These are phyloP conservation scores for Colletotrichum cordylinicola DNA, from an alignment of 2,329 filamentous ascomycete genomes.

Conservation along the genomic window DNA sequence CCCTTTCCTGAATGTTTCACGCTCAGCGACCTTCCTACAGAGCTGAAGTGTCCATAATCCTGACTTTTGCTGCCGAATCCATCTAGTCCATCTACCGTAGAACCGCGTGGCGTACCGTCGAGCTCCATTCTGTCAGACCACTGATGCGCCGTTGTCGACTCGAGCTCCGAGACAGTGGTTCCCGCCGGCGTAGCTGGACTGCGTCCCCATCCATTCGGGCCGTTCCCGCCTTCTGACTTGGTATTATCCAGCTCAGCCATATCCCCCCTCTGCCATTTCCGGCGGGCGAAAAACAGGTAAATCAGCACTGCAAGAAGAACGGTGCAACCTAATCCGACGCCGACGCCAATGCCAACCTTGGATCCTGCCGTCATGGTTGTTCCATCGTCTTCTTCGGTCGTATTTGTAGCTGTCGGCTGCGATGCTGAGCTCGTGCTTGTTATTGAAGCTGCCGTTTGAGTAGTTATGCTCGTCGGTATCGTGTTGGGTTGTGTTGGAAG, in stretches of 20 bases:
- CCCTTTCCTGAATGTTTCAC: too few species aligned
- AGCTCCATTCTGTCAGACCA: conserved; percentile 28
- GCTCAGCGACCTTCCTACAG: too few species aligned
- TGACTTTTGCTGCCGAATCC: neutral
- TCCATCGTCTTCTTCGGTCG: neutral
- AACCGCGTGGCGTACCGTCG: neutral
- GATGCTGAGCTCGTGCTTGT: neutral
- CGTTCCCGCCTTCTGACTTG: neutral
- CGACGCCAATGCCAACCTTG: conserved; percentile 29
- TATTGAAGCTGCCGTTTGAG: neutral
- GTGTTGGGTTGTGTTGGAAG: neutral
- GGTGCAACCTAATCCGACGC: conserved; percentile 22
- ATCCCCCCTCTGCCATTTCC: neutral
- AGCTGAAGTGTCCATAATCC: too few species aligned
- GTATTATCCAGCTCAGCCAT: neutral
- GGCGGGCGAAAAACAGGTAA: conserved; percentile 25
- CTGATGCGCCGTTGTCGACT: conserved; percentile 18
- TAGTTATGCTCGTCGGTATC: neutral
- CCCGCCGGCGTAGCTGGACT: neutral
- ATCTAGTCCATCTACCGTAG: neutral
- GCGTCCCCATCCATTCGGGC: neutral
- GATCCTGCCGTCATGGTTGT: conserved; percentile 26
- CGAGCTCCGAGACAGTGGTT: conserved; percentile 23
- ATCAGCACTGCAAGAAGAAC: conserved; percentile 24
- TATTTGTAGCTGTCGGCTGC: neutral